Conservation (phyloP, 176 grass and related monocot species). For the Hordeum vulgare region DNA sequence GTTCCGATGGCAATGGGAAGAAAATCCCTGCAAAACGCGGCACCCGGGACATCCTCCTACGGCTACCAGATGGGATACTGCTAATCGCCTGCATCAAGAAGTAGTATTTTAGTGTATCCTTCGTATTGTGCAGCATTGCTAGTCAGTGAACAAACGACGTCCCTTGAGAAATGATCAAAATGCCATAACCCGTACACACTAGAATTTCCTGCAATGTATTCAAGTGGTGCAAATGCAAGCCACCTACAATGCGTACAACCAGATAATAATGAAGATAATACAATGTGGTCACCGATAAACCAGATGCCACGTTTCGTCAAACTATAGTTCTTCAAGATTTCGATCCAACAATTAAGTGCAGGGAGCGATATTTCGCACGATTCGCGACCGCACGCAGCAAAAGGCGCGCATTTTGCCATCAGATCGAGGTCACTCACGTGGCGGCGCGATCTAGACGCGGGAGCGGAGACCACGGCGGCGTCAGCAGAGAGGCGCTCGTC, state of each 20-base stretch:
- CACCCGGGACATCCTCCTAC: neutral
- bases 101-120: conserved; percentile 8
- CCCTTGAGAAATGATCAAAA: neutral
- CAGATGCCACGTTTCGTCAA: neutral
- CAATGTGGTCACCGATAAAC: neutral
- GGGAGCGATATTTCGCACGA: neutral
- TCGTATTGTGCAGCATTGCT: neutral
- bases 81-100: conserved; percentile 29
- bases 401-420: neutral
- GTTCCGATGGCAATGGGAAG: conserved; percentile 9
- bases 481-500: conserved; percentile 41
- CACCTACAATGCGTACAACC: neutral
- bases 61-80: neutral
- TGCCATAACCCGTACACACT: neutral
- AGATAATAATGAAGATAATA: neutral
- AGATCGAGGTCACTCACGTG: conserved; percentile 10
- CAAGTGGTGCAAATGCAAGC: neutral
- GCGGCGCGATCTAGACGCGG: conserved; percentile 4
- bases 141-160: neutral
- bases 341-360: neutral
- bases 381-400: neutral
- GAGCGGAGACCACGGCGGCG: neutral
- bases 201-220: neutral
- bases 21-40: neutral
- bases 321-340: neutral